Base-by-base conservation (phyloP, 179 eudicot species). In the Beta macrorhiza region DNA sequence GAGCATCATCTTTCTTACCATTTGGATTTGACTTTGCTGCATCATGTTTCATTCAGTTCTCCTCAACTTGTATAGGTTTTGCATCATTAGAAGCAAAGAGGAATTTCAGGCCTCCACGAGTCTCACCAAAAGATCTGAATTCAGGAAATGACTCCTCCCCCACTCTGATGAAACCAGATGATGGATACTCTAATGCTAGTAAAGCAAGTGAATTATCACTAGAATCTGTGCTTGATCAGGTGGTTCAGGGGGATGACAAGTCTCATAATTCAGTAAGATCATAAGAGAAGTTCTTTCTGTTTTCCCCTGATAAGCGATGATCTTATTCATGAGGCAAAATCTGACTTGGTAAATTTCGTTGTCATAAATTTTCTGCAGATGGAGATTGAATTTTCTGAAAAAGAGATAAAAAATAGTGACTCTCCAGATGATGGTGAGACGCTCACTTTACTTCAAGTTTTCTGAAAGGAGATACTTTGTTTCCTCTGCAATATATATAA, bases 31-130 rank as follows among this genome's bases (percentile, higher is more conserved):
- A 63, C 45, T 72, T 75, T 45, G 32, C 72, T 64, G 19, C 29
- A 56, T 75, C 68, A 65, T 67, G 53, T 72, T 72, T 53, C 64
- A 20, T 81, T 78, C 45, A 49, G 63, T 49, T 85, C 77, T 78
- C 92, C 89, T 94, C 74, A 84, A 82, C 88, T 71, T 65, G 37
- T 14, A 82, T 86, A 96, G 99, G 99, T 87, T 89, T 87, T 90
- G 97, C 99, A 73, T 91, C 99, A 78, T 88, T 94, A 71, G 99
- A 96, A 91, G 98, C 99, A 67, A 96, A 96, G 88, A 85, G 93
- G 85, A 90, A 87, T 67, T 94, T 91, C 83, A 91, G 76, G 83
- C 91, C 90, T 74, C 99, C 99, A 71, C 89, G 99, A 79, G 82
- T 32, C 69, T 83, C 87, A 74, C 89, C 92, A 51, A 85, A 76